Conservation (phyloP, 73 alveolate genomes). For the Paramecium octaurelia region DNA sequence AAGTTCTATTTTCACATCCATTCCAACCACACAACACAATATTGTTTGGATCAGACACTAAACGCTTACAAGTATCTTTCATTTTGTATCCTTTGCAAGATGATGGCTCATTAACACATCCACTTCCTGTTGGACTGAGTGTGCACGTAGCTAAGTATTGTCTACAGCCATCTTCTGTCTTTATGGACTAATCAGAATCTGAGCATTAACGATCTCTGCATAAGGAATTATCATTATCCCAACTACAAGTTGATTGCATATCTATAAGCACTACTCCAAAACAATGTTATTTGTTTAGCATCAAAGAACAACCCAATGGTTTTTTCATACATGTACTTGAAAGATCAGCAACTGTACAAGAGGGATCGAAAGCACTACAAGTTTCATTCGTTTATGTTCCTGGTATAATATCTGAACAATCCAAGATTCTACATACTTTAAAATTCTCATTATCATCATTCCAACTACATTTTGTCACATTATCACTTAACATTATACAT, state of each 20-base stretch:
- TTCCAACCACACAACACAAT: not conserved
- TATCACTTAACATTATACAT: not conserved
- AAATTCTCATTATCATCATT: not conserved
- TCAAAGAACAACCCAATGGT: not conserved
- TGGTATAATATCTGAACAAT: not conserved
- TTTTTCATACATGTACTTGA: not conserved
- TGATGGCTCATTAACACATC: not conserved
- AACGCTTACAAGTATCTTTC: not conserved
- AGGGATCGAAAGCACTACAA: not conserved
- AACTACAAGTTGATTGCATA: not conserved
- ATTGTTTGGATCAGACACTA: not conserved
- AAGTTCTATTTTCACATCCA: conserved; percentile 25
- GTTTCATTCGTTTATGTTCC: not conserved
- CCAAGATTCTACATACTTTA: not conserved
- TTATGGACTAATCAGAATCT: not conserved
- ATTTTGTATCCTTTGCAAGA: not conserved
- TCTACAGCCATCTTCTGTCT: not conserved
- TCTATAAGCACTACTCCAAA: not conserved
- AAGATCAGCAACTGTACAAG: not conserved
- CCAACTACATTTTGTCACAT: not conserved
- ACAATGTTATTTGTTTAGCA: not conserved
- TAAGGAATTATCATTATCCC: not conserved
- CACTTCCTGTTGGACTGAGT: not conserved
- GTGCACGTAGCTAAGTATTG: not conserved
- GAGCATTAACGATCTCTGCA: not conserved